Evolutionary conservation across 2,329 filamentous ascomycete genomes (phyloP), one percentile per base, ranked within the genome.

Genomic region (Fusarium tuaranense): DNA sequence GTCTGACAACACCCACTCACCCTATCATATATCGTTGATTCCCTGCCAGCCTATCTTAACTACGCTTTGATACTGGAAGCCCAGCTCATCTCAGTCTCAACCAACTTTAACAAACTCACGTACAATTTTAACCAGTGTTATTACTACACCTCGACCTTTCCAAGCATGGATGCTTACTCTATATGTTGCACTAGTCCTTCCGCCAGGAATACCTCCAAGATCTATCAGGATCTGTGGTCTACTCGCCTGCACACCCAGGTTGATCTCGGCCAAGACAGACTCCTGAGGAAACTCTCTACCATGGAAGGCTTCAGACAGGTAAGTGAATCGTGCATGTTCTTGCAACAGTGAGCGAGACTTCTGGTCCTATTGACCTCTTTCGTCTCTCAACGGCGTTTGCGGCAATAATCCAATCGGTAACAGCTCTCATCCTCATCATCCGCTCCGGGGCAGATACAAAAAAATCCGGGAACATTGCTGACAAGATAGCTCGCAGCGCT

Each of bases 161-260:
- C 44, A 36, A 68, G 32, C 41, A 88, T 89, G 87, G 87, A 89
- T 81, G 86, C 86, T 86, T 86, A 88, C 81, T 85, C 86, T 32
- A 84, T 88, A 76, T 88, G 84, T 41, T 85, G 81, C 77, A 86
- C 84, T 74, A 88, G 85, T 78, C 79, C 84, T 34, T 80, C 84
- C 20, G 81, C 80, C 60, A 84, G 85, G 73, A 81, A 80, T 65
- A 82, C 84, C 30, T 88, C 87, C 53, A 85, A 82, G 63, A 86
- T 89, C 62, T 88, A 88, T 76, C 85, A 85, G 70, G 87, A 89
- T 75, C 82, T 89, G 27, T 83, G 82, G 72, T 81, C 83, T 27
- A 83, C 83, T 61, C 85, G 83, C 57, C 79, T 82, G 27, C 81
- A 82, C 51, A 83, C 78, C 68, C 74, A 83, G 34, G 72, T 81